Evolutionary conservation across 2,329 filamentous ascomycete genomes (phyloP), one percentile per base, ranked within the genome.

Genomic region (Hypocreales sp.): DNA sequence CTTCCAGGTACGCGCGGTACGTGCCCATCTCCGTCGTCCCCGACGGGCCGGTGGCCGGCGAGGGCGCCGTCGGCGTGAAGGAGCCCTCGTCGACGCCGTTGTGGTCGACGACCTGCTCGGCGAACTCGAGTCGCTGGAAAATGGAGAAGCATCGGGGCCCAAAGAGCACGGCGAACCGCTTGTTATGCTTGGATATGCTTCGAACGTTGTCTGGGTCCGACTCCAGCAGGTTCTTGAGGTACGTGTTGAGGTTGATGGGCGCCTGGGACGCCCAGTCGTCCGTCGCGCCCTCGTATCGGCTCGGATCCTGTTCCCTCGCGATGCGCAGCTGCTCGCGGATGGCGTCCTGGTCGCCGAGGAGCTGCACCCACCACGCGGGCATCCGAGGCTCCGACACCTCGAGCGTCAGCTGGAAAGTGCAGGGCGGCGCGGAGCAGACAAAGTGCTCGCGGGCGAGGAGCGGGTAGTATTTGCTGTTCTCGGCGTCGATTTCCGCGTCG

Each of bases 101-200:
- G 7, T 46, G 46, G 2, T 53, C 44, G 5, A 55, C 39, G 2
- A 44, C 29, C 3, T 48, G 42, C 37, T 66, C 60, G 3, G 45
- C 36, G 24, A 69, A 71, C 8, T 60, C 64, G 5, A 72, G 47
- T 9, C 53, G 53, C 10, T 46, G 47, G 36, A 71, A 64, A 9
- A 72, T 51, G 14, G 46, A 40, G 24, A 61, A 58, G 27, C 63
- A 64, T 4, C 60, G 56, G 5, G 53, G 51, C 0, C 65, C 62
- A 31, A 72, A 70, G 6, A 67, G 51, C 2, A 69, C 59, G 15
- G 50, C 48, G 29, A 71, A 72, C 10, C 61, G 57, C 40, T 70
- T 71, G 37, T 72, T 72, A 2, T 66, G 50, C 28, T 62, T 63
- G 3, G 65, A 64, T 20, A 72, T 68, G 26, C 50, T 61, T 24